Conservation (phyloP, 169 alveolate species). For the Amoebophrya sp. region DNA sequence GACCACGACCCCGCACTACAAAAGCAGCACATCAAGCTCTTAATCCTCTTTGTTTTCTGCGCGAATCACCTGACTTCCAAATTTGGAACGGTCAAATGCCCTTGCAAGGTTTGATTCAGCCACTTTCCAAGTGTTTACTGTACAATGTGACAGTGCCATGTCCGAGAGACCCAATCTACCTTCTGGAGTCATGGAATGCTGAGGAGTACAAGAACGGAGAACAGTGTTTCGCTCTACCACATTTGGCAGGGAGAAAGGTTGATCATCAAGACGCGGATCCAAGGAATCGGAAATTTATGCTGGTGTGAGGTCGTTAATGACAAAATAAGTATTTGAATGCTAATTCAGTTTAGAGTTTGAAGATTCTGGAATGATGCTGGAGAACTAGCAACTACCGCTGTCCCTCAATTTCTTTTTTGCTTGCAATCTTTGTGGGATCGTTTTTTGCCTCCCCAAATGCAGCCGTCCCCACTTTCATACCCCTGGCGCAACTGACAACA, state of each 20-base stretch:
- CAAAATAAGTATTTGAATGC: no score
- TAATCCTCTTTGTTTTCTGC: background rate
- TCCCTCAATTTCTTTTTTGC: no score
- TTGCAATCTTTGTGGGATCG: no score
- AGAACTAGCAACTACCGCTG: no score
- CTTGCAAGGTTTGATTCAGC: background rate
- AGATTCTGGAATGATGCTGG: no score
- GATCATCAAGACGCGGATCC: background rate
- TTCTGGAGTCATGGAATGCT: background rate
- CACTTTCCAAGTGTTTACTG: background rate
- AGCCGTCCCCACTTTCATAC: no score
- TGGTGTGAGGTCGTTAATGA: no score
- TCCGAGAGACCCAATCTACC: background rate
- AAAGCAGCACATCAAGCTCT: background rate
- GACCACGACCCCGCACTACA: no score
- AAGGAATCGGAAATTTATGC: background rate
- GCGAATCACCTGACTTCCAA: conserved; percentile 2
- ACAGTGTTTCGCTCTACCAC: conserved; percentile 7
- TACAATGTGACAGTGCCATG: background rate
- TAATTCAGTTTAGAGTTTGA: no score
- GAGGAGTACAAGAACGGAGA: background rate
- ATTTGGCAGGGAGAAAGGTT: background rate
- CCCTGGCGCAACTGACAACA: background rate
- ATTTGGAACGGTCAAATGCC: background rate
- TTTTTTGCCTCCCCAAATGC: no score